Evolutionary conservation across 2,329 filamentous ascomycete genomes (phyloP).

Genomic region (Dactylellina haptotyla): DNA sequence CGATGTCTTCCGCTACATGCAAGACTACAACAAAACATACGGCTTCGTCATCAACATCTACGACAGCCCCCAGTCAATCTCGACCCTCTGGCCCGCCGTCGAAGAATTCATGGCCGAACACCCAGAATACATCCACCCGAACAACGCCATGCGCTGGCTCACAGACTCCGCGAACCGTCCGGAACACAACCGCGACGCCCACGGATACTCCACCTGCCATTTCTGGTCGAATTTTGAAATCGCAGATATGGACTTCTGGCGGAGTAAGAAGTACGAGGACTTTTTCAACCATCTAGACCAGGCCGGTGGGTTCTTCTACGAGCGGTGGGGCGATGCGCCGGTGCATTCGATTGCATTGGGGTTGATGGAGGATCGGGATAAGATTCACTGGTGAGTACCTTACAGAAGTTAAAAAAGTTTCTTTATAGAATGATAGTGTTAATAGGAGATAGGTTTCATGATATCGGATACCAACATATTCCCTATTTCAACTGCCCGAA

Average conservation of each 20-base stretch:
- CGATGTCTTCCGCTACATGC: slow-evolving; percentile 97
- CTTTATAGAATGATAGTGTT: not conserved
- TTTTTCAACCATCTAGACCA: slow-evolving; percentile 96
- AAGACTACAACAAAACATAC: slow-evolving; percentile 98
- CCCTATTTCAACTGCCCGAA: slow-evolving; percentile 99
- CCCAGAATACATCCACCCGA: slow-evolving; percentile 79
- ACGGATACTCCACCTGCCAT: slow-evolving; percentile 97
- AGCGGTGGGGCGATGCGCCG: slow-evolving; percentile 96
- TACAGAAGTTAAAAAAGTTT: not conserved
- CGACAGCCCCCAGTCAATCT: slow-evolving; percentile 86
- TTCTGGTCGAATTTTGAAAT: slow-evolving; percentile 99
- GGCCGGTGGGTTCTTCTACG: slow-evolving; percentile 97
- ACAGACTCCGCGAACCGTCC: slow-evolving; percentile 80
- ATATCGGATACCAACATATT: slow-evolving; percentile 98
- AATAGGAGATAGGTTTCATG: slow-evolving; percentile 81
- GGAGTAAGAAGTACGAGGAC: slow-evolving; percentile 87
- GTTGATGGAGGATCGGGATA: slow-evolving; percentile 87
- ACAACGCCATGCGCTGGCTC: slow-evolving; percentile 89
- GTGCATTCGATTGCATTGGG: slow-evolving; percentile 94
- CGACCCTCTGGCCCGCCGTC: slow-evolving; percentile 94
- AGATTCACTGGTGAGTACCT: slow-evolving; percentile 84
- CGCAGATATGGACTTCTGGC: slow-evolving; percentile 90
- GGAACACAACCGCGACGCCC: slow-evolving; percentile 79
- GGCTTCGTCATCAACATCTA: slow-evolving; percentile 98
- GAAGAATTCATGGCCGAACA: slow-evolving; percentile 87